Base-by-base conservation (phyloP, 2,329 filamentous ascomycete species). In the Zymoseptoria ardabiliae region DNA sequence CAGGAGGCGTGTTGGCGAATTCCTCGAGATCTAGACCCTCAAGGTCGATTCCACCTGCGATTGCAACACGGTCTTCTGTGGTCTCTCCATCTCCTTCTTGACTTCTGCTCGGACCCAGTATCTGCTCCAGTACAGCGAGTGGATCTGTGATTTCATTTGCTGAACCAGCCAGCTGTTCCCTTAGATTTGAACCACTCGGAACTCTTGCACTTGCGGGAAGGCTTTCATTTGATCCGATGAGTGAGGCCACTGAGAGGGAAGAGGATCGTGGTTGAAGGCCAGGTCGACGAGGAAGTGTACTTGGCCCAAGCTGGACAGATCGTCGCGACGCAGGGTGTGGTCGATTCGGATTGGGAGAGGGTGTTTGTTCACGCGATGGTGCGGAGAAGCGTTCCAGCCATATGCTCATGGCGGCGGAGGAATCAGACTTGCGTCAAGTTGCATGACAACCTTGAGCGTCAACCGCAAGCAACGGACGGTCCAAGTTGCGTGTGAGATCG, bases 341-440 rank as follows among this genome's bases (percentile, higher is more conserved):
- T 71, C 90, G 85, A 72, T 82, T 85, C 61, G 81, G 80, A 61
- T 85, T 77, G 70, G 85, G 79, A 58, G 83, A 79, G 75, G 84
- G 78, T 73, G 83, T 85, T 59, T 86, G 82, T 74, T 89, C 86
- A 69, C 82, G 85, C 65, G 88, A 87, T 74, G 88, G 86, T 68
- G 82, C 85, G 65, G 88, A 87, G 65, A 96, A 85, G 73, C 91
- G 88, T 78, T 96, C 91, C 71, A 95, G 85, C 91, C 91, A 96
- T 90, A 96, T 96, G 54, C 53, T 56, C 54, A 54, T 50, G 53
- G 53, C 28, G 28, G 25, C 19, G 52, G 25, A 20, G 13, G 23
- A 13, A 19, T 30, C 35, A 13, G 13, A 53, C 30, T 48, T 17
- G 8, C 48, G 11, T 5, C 23, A 20, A n/a, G 21, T n/a, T 8